Evolutionary conservation across 139 green algal species (phyloP), one percentile per base, ranked within the genome.

Genomic region (Picochlorum sp.): DNA sequence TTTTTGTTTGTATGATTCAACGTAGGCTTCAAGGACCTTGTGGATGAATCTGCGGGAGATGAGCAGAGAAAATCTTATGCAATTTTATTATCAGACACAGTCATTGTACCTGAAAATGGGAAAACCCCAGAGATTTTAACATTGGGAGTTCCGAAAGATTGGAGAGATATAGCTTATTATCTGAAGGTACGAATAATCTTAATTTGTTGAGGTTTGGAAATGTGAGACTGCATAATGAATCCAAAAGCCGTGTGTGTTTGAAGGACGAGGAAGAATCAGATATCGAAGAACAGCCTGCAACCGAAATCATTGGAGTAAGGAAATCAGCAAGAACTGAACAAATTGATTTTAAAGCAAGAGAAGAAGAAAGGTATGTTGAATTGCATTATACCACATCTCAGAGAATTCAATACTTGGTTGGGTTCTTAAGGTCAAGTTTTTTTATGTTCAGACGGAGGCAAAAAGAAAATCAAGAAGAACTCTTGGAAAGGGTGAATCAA

Each of bases 1-100:
- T 18, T 18, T 47, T 47, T 47, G 39, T 47, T 47, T 47, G 18
- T 47, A 25, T 47, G 18, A 47, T 47, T n/a, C n/a, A n/a, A n/a
- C n/a, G n/a, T n/a, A n/a, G n/a, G n/a, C n/a, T n/a, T n/a, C n/a
- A 31, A 31, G 20, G 22, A 32, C 20, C 12, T 53, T n/a, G 30
- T 20, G 10, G 24, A 31, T 33, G 44, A 53, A 53, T 47, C 61
- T 31, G 47, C 50, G 3, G 41, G 47, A 5, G 70, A 76, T 40
- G 49, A 37, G 14, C 45, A 47, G 10, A 39, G 50, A 1, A 51
- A 54, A 40, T 63, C 18, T 4, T 93, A 86, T 55, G 77, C 84
- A 7, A 61, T 90, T 28, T 76, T 89, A 70, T 61, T 98, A 24
- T 80, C 88, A 3, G 91, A 97, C 84, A 97, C 92, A 1, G 81